Conservation (phyloP, 2,329 filamentous ascomycete genomes). For the Diaporthe longicolla region DNA sequence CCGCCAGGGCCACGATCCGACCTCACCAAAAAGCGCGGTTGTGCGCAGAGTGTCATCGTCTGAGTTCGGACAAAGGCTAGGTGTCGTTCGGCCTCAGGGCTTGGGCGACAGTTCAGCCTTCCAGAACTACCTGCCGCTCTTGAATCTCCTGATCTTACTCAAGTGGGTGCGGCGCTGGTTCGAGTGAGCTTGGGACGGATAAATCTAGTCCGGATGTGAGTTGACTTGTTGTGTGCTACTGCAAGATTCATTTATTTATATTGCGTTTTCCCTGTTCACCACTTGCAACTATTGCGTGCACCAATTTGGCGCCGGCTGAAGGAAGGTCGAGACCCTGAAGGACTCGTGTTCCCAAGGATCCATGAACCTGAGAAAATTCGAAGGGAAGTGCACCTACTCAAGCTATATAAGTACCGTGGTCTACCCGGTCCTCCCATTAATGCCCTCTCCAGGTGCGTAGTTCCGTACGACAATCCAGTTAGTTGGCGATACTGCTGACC, state of each 20-base stretch:
- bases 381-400: not conserved
- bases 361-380: not conserved
- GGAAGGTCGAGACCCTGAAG: slow-evolving; percentile 6
- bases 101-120: not conserved
- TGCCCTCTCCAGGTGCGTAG: not conserved
- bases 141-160: not conserved
- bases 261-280: not conserved
- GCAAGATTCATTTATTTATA: slow-evolving; percentile 27
- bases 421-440: not conserved
- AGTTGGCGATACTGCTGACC: slow-evolving; percentile 13
- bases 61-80: not conserved
- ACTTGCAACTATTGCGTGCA: not conserved
- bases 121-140: slow-evolving; percentile 2
- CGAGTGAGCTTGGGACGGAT: slow-evolving; percentile 22
- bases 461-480: not conserved
- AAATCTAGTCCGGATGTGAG: slow-evolving; percentile 12
- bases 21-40: slow-evolving; percentile 23
- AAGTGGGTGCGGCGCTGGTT: slow-evolving; percentile 7
- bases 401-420: slow-evolving; percentile 7
- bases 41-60: not conserved
- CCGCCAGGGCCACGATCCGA: slow-evolving; percentile 9
- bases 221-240: slow-evolving; percentile 14
- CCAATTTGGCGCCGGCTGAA: slow-evolving; percentile 31
- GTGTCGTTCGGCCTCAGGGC: slow-evolving; percentile 1
- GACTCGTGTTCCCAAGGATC: not conserved